Evolutionary conservation across 179 eudicot genomes (phyloP).

Genomic region (Amaranthus tricolor): DNA sequence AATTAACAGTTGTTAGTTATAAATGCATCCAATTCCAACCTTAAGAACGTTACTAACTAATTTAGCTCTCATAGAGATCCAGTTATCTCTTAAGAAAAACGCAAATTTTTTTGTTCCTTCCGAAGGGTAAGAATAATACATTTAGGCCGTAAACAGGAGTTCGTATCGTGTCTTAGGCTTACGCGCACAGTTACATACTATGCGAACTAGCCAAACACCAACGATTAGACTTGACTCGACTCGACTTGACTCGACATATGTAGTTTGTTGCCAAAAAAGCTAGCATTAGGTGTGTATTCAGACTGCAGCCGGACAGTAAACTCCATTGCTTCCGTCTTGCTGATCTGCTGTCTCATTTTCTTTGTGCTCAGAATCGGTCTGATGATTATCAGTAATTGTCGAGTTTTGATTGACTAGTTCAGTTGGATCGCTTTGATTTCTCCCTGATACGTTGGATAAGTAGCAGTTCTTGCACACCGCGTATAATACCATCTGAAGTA

Average conservation of each 20-base stretch:
- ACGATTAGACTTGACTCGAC: too few species aligned
- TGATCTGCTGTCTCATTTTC: not conserved
- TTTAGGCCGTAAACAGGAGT: too few species aligned
- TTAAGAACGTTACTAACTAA: too few species aligned
- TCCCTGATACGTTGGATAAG: slow-evolving; percentile 1
- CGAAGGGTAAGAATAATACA: too few species aligned
- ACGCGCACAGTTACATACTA: too few species aligned
- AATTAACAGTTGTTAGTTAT: not conserved
- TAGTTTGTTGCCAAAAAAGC: too few species aligned
- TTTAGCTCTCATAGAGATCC: too few species aligned
- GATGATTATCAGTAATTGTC: slow-evolving; percentile 6
- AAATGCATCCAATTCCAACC: not conserved
- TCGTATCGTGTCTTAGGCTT: too few species aligned
- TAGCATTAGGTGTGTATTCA: not conserved
- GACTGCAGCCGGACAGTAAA: slow-evolving; percentile 3
- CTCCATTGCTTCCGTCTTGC: not conserved
- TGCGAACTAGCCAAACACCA: too few species aligned
- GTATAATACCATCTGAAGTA: slow-evolving; percentile 40
- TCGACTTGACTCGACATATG: too few species aligned
- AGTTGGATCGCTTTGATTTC: not conserved
- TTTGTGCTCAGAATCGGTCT: slow-evolving; percentile 5
- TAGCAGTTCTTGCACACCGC: slow-evolving; percentile 30
- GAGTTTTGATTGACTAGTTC: not conserved
- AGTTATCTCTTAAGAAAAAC: too few species aligned
- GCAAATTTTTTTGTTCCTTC: too few species aligned